phyloP scores from a whole-genome alignment of 2,329 filamentous ascomycete genomes.

The Fusarium sp. region DNA sequence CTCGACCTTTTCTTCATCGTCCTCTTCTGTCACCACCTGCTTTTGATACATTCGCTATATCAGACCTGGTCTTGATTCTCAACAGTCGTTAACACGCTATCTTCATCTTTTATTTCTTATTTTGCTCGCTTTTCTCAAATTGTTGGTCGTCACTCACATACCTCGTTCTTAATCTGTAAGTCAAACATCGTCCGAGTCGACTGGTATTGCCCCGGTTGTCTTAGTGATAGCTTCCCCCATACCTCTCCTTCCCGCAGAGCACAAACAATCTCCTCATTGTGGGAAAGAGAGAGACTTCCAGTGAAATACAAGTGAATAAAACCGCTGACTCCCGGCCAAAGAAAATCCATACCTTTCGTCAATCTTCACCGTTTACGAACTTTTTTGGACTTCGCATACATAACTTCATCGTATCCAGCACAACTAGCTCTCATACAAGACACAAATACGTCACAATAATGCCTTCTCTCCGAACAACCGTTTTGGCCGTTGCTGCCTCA shows the following conservation, averaged over 20 bases:
- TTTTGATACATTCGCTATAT: constrained; percentile 29
- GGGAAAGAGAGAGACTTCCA: neutral
- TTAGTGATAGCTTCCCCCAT: constrained; percentile 23
- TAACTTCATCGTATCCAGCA: constrained; percentile 8
- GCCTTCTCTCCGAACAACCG: constrained; percentile 62
- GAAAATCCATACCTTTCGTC: constrained; percentile 4
- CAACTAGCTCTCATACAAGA: neutral
- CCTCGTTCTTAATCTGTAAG: constrained; percentile 20
- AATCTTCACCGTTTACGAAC: constrained; percentile 20
- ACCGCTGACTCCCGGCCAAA: constrained; percentile 19
- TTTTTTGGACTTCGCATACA: constrained; percentile 8
- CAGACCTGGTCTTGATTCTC: constrained; percentile 9
- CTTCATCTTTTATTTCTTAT: neutral
- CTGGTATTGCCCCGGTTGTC: constrained; percentile 21
- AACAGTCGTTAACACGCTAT: constrained; percentile 16
- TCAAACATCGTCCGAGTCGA: constrained; percentile 1
- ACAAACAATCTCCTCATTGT: neutral
- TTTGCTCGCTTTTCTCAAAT: neutral
- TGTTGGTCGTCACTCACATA: neutral
- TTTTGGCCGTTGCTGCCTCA: constrained; percentile 63
- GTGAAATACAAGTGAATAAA: constrained; percentile 1
- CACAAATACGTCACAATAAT: constrained; percentile 50
- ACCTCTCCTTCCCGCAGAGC: constrained; percentile 15
- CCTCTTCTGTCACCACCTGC: constrained; percentile 14
- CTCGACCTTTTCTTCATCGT: constrained; percentile 23